phyloP scores from a whole-genome alignment of 108 stramenopile species.

The Chaetoceros tenuissimus region DNA sequence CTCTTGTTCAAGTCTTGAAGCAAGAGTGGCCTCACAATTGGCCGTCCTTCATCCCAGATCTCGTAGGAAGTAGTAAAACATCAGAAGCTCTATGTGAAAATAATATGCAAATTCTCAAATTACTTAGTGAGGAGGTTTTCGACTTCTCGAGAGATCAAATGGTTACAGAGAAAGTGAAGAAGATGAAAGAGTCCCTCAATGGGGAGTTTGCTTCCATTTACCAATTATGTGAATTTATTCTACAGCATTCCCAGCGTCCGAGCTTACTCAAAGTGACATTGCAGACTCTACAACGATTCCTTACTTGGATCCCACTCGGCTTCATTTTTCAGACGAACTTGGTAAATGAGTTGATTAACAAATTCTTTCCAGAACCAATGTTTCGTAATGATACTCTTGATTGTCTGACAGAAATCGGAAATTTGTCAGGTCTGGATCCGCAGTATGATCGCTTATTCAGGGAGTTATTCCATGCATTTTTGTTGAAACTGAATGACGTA shows the following conservation, averaged over 20 bases:
- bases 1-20: conserved; percentile 97
- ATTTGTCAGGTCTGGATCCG: conserved; percentile 78
- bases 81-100: conserved; percentile 96
- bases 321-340: conserved; percentile 96
- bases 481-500: conserved; percentile 63
- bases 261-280: conserved; percentile 85
- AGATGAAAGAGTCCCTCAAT: conserved; percentile 85
- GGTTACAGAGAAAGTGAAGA: conserved; percentile 90
- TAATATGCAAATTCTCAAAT: conserved; percentile 98
- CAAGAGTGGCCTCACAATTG: conserved; percentile 99
- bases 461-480: conserved; percentile 70
- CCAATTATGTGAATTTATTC: conserved; percentile 94
- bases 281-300: conserved; percentile 91
- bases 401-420: conserved; percentile 97
- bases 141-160: conserved; percentile 95
- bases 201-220: conserved; percentile 93
- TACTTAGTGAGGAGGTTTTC: conserved; percentile 98
- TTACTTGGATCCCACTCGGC: conserved; percentile 97
- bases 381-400: conserved; percentile 93
- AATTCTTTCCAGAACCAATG: conserved; percentile 86
- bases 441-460: conserved; percentile 88
- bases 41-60: conserved; percentile 96
- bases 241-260: conserved; percentile 79
- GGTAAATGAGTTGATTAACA: conserved; percentile 81
- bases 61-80: conserved; percentile 86